Conservation (phyloP, 2,329 filamentous ascomycete genomes). For the Microcyclospora pomicola region DNA sequence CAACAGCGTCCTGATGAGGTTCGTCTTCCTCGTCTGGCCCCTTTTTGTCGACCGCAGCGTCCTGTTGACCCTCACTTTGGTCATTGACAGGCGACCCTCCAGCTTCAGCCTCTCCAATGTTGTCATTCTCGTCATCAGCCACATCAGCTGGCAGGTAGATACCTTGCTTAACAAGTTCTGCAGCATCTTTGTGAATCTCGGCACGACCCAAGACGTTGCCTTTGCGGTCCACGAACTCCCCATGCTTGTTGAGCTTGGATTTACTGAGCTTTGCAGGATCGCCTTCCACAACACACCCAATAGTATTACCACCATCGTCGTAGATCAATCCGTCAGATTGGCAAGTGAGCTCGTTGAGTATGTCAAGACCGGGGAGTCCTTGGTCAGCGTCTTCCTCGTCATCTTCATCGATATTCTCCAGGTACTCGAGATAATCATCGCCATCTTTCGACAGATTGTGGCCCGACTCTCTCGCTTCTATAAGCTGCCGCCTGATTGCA, state of each 20-base stretch:
- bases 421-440: constrained; percentile 21
- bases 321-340: constrained; percentile 35
- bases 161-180: constrained; percentile 32
- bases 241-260: constrained; percentile 37
- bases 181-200: constrained; percentile 34
- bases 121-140: constrained; percentile 18
- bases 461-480: constrained; percentile 25
- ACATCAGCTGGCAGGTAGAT: constrained; percentile 28
- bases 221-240: constrained; percentile 41
- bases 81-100: constrained; percentile 17
- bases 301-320: constrained; percentile 37
- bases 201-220: constrained; percentile 41
- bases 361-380: constrained; percentile 31
- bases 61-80: neutral
- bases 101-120: constrained; percentile 20
- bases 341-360: constrained; percentile 35
- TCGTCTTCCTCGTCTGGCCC: constrained; percentile 7
- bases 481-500: constrained; percentile 28
- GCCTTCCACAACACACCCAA: constrained; percentile 35
- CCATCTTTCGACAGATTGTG: constrained; percentile 23
- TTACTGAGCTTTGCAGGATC: constrained; percentile 35
- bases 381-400: constrained; percentile 15
- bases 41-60: too few relatives aligned
- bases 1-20: constrained; percentile 9
- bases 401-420: constrained; percentile 13